Evolutionary conservation across 1,139 yeast species (phyloP), one percentile per base, ranked within the genome.

Genomic region (Sugiyamaella sp.): DNA sequence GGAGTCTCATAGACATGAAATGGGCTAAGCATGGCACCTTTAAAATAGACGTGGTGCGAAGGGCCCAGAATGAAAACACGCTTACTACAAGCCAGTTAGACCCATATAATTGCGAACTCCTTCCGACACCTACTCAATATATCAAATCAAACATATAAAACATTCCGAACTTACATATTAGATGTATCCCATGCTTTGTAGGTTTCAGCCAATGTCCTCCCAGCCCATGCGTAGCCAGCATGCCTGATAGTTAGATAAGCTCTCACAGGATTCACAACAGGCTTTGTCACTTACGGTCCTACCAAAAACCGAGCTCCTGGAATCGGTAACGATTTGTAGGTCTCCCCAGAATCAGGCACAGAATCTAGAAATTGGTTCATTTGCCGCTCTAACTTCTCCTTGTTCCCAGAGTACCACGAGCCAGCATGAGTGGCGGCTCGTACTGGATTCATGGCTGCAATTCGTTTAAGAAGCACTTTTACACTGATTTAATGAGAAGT

Each of bases 171-270:
- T 49, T 55, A 67, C 56, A 79, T 79, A 12, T 73, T 73, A 2
- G 77, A 60, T 1, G 81, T 69, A 64, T 89, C 96, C 80, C 95
- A 80, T 0, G 82, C 81, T 4, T 78, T 79, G 65, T 87, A 93
- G 0, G 96, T 80, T 66, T 87, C 85, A 0, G 93, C 96, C 62
- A 93, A 76, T 0, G 90, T 80, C 10, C 74, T 71, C 0, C 97
- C 97, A 38, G 95, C 85, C 67, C 86, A 93, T 3, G 86, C 67
- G 67, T 86, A 90, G 0, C 99, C 99, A 4, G 99, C 99, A 70
- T 93, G 99, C 0, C 72, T 55, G 32, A 9, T 20, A 43, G 41
- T 58, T 55, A 56, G 57, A 52, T 32, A 43, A 21, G 33, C 35
- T 4, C 14, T 24, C 35, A 24, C n/a, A n/a, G n/a, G n/a, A n/a